Evolutionary conservation across 1,139 yeast genomes (phyloP).

Genomic region (Zygosaccharomyces sapae): DNA sequence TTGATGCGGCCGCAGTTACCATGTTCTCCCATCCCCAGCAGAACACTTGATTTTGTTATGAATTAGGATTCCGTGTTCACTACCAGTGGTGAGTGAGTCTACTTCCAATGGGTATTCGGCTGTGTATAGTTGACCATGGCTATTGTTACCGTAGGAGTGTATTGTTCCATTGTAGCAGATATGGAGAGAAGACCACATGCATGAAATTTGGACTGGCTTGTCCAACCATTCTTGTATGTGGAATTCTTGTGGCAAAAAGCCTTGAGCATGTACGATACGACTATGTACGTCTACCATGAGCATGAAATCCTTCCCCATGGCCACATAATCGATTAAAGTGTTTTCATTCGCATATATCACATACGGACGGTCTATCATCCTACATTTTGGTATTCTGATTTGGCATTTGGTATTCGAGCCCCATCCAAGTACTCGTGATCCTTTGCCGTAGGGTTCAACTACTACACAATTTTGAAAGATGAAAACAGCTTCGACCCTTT

Average conservation of each 20-base stretch:
- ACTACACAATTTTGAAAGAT: slow-evolving; percentile 37
- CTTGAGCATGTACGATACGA: slow-evolving; percentile 32
- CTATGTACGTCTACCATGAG: slow-evolving; percentile 15
- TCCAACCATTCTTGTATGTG: slow-evolving; percentile 15
- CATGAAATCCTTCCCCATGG: slow-evolving; percentile 34
- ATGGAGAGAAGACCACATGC: slow-evolving; percentile 87
- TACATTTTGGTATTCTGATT: slow-evolving; percentile 38
- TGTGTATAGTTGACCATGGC: slow-evolving; percentile 64
- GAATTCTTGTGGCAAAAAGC: slow-evolving; percentile 27
- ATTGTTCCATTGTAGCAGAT: slow-evolving; percentile 32
- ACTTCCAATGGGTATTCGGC: slow-evolving; percentile 7
- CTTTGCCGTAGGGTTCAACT: slow-evolving; percentile 44
- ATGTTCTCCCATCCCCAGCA: slow-evolving; percentile 99
- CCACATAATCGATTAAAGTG: slow-evolving; percentile 16
- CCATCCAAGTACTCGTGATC: slow-evolving; percentile 59
- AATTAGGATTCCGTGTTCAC: slow-evolving; percentile 74
- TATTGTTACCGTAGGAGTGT: slow-evolving; percentile 64
- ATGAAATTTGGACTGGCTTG: slow-evolving; percentile 30
- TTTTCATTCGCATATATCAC: slow-evolving; percentile 18
- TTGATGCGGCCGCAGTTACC: slow-evolving; percentile 73
- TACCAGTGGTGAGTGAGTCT: slow-evolving; percentile 53
- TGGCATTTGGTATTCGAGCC: slow-evolving; percentile 81
- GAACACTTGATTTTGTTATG: slow-evolving; percentile 37
- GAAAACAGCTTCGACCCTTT: slow-evolving; percentile 18
- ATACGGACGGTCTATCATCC: slow-evolving; percentile 27